Evolutionary conservation across 768 basidiomycete species (phyloP), one percentile per base, ranked within the genome.

Genomic region (Dacryopinax spathularia): DNA sequence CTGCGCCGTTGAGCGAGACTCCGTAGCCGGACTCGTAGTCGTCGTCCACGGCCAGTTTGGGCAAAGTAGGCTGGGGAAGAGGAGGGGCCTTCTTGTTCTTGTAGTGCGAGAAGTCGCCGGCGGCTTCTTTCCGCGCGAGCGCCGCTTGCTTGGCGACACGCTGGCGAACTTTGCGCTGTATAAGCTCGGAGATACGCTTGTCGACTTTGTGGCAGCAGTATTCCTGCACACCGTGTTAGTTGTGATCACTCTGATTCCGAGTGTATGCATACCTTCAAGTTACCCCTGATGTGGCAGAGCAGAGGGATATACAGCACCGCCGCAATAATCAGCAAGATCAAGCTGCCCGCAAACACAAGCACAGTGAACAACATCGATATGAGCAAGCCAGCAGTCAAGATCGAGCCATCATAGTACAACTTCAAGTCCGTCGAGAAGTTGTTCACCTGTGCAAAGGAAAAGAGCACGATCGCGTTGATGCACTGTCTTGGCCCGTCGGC

Each of bases 191-290:
- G 69, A 98, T 97, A 66, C 95, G 92, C 90, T 97, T 97, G 78
- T 99, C 95, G 60, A 97, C 91, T 75, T 97, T 96, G 79, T 98
- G 91, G 73, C 94, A 97, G 74, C 90, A 91, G 76, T 96, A 97
- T 80, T 99, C 95, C 87, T 91, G 67, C 15, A 44, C 22, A 15
- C 60, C 35, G 35, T 61, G 22, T 35, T 20, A 56, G 15, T 34
- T 34, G 15, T 16, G 37, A 27, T 56, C 43, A 10, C 13, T 44
- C 43, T 15, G 18, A 33, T 25, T 16, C 60, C 33, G 1, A 5
- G n/a, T 3, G 27, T 41, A 34, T 33, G 66, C 75, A 64, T 66
- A 87, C 89, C 86, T 99, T 99, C 61, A 99, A 77, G 74, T 99
- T 99, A 20, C 95, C 96, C 72, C 89, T 89, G 68, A 99, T 98